Base-by-base conservation (phyloP, 2,329 filamentous ascomycete genomes). In the Fusarium sp. region DNA sequence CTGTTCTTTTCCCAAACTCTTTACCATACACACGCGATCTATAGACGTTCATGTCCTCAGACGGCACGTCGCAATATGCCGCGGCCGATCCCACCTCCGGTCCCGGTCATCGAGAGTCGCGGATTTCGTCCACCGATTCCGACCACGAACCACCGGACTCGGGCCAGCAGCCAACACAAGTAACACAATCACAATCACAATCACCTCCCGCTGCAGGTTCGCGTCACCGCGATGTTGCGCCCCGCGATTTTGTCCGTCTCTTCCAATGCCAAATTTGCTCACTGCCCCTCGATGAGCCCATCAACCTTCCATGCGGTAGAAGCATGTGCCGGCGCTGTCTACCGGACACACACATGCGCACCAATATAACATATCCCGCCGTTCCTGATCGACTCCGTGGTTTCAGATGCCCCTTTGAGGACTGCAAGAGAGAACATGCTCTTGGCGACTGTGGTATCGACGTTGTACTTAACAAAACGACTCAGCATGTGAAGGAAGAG, bases 291-390 rank as follows among this genome's bases (percentile, higher is more conserved):
- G 83, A 80, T 43, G 83, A 87, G 11, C 92, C 94, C 7, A 84
- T 93, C 57, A 91, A 91, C 1, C 81, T 97, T 6, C 93, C 94
- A 7, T 97, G 94, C 76, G 93, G 94, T 27, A 88, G 90, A 74
- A 90, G 90, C 13, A 78, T 97, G 13, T 97, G 94, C 80, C 88
- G 86, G 72, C 77, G 78, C 48, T 97, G 94, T 77, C 79, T 97
- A 3, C 94, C 94, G 3, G 79, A 86, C 45, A 80, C 88, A 4
- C 86, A 90, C 71, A 77, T 83, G 17, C 87, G 93, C 42, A 81
- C 82, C 46, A 88, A 92, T 63, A 91, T 97, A 58, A 91, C 92
- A 3, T 97, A 95, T 76, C 93, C 93, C 1, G 88, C 88, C 17
- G 84, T 85, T 2, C 86, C 88, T 9, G 88, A 87, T 40, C 86